A percentile compares a stretch with the other conserved stretches of the same genome.
Conservation (phyloP, 1,284 basidiomycete genomes). For the Rhodotorula mucilaginosa region DNA sequence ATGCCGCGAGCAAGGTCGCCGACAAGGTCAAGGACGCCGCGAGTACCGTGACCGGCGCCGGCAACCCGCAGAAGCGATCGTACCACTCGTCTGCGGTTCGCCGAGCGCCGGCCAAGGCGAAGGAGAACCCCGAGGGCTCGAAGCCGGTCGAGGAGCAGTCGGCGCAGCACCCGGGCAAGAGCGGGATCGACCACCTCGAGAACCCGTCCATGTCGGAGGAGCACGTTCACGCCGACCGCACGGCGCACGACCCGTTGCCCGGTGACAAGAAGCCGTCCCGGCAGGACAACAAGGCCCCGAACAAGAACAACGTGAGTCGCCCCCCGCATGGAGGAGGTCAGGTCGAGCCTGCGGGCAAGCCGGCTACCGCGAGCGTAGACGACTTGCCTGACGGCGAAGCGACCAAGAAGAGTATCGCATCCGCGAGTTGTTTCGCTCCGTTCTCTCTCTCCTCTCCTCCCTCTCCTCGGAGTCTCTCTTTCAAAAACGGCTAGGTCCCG, state of each 20-base stretch:
- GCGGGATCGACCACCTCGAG: constrained; percentile 31
- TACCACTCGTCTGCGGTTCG: constrained; percentile 13
- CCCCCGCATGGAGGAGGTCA: not conserved
- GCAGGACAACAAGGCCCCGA: constrained; percentile 11
- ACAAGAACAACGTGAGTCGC: constrained; percentile 9
- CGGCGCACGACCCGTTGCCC: constrained; percentile 23
- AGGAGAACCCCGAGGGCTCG: not conserved
- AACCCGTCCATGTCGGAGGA: constrained; percentile 27
- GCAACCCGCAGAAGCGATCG: constrained; percentile 10
- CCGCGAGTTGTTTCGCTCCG: not conserved
- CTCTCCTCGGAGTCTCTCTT: not conserved
- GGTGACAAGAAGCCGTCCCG: constrained; percentile 4
- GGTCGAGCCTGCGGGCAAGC: not conserved
- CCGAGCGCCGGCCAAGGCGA: not conserved
- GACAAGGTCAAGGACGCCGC: constrained; percentile 19
- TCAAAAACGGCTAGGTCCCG: too few species aligned
- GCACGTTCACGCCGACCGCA: constrained; percentile 29
- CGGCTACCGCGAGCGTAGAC: not conserved
- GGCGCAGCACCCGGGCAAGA: constrained; percentile 27
- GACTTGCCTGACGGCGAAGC: constrained; percentile 14
- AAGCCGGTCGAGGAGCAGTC: constrained; percentile 4
- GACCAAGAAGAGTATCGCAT: constrained; percentile 1
- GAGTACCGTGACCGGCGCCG: constrained; percentile 1
- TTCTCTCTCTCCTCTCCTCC: too few species aligned
- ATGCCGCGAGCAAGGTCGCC: constrained; percentile 11